Base-by-base conservation (phyloP, 139 green algal genomes). In the Spirogloea muscicola region DNA sequence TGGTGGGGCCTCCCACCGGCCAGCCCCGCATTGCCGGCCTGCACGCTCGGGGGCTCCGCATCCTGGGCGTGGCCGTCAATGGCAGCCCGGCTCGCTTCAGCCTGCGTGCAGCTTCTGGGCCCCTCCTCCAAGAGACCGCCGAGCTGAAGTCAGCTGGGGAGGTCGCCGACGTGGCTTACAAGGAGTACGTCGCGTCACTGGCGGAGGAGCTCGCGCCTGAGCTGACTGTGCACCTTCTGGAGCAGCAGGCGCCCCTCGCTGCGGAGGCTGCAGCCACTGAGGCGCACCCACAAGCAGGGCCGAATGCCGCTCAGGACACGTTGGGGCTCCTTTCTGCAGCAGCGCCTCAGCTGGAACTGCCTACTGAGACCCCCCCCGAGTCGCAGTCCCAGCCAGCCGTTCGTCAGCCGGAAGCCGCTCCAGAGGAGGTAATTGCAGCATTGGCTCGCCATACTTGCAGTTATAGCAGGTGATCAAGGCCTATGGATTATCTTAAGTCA, bases 131-230 rank as follows among this genome's bases (percentile, higher is more conserved):
- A 36, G 59, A 7, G 5, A 33, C 4, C 5, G 41, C 25, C 5
- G 29, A 10, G 41, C 59, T 13, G 59, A 29, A n/a, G n/a, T n/a
- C n/a, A n/a, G n/a, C n/a, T n/a, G n/a, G n/a, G n/a, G n/a, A n/a
- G n/a, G n/a, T n/a, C n/a, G n/a, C n/a, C n/a, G 59, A 68, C 7
- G 59, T 7, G 6, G 59, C 59, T 38, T 6, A 42, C 5, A 43
- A 68, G 27, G 59, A 55, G 13, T 68, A 68, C 27, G 25, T 68
- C 33, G 59, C 13, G 5, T 29, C 10, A 31, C 43, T 68, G n/a
- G 59, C 43, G 59, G 59, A 41, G 4, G 59, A 68, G 59, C 59
- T 55, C 29, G n/a, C 59, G 3, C 59, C 59, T n/a, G 59, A 68
- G 18, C 59, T 68, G n/a, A 13, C 6, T 6, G 27, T 68, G 27